phyloP scores from a whole-genome alignment of 2,329 filamentous ascomycete genomes.

The Diaporthe capsici region DNA sequence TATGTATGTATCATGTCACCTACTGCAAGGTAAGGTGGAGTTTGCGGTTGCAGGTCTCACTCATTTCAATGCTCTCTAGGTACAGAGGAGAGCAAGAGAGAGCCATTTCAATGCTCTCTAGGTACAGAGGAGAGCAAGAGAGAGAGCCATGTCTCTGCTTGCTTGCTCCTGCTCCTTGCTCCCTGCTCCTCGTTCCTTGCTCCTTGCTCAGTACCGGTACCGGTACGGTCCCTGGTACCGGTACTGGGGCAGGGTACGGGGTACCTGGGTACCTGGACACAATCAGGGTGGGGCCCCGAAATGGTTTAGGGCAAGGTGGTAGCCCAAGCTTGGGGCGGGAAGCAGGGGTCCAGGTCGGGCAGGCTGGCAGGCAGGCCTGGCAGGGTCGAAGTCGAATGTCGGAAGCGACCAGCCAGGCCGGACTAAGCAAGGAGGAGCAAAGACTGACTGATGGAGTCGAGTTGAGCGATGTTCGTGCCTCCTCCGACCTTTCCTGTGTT shows the following conservation, averaged over 20 bases:
- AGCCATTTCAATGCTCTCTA: background rate
- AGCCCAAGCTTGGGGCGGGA: conserved; percentile 29
- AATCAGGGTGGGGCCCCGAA: conserved; percentile 9
- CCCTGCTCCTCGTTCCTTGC: conserved; percentile 2
- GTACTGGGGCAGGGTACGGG: conserved; percentile 1
- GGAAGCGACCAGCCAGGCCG: background rate
- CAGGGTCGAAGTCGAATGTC: background rate
- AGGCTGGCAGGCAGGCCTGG: conserved; percentile 1
- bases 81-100: background rate
- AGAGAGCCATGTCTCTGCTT: conserved; percentile 16
- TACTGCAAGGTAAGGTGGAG: conserved; percentile 7
- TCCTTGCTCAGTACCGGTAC: conserved; percentile 23
- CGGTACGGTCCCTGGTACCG: background rate
- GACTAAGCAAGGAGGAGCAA: background rate
- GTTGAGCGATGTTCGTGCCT: background rate
- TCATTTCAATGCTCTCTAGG: background rate
- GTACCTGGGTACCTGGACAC: background rate
- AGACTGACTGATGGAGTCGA: background rate
- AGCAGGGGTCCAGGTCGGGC: conserved; percentile 24
- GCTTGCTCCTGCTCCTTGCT: background rate
- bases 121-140: background rate
- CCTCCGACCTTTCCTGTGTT: conserved; percentile 7
- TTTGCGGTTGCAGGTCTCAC: conserved; percentile 15
- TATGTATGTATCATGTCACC: conserved; percentile 10
- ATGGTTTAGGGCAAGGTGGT: conserved; percentile 8